Evolutionary conservation across 1,139 yeast genomes (phyloP).

Genomic region (Candida buenavistaensis): DNA sequence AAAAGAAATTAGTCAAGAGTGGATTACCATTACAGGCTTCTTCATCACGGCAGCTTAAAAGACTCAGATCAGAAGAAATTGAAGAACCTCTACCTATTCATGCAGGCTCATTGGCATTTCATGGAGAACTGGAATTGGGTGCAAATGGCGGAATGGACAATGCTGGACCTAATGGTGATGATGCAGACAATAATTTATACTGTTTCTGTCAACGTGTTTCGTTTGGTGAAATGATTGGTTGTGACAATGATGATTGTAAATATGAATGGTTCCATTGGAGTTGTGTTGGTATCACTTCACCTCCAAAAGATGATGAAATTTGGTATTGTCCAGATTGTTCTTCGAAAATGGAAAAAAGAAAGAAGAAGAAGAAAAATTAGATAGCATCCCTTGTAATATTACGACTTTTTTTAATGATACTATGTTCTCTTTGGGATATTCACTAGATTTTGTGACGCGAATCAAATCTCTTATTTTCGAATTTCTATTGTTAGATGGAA

Average conservation of each 20-base stretch:
- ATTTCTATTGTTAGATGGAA: not conserved
- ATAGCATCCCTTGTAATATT: not conserved
- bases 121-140: conserved; percentile 13
- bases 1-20: conserved; percentile 23
- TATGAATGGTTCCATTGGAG: conserved; percentile 87
- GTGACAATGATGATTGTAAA: conserved; percentile 80
- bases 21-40: conserved; percentile 4
- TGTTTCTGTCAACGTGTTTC: conserved; percentile 86
- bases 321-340: conserved; percentile 78
- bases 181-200: conserved; percentile 63
- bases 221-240: conserved; percentile 90
- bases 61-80: conserved; percentile 26
- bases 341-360: conserved; percentile 49
- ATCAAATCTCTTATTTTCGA: no score
- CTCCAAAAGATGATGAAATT: conserved; percentile 62
- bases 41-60: conserved; percentile 24
- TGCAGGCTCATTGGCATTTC: conserved; percentile 16
- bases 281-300: conserved; percentile 77
- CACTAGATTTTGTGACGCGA: no score
- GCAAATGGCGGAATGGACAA: conserved; percentile 8
- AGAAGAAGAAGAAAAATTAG: conserved; percentile 39
- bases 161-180: conserved; percentile 41
- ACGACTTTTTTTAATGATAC: no score
- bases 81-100: conserved; percentile 15
- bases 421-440: no score